Conservation (phyloP, 164 flowering plant genomes). For the Magnolia changhungtana region DNA sequence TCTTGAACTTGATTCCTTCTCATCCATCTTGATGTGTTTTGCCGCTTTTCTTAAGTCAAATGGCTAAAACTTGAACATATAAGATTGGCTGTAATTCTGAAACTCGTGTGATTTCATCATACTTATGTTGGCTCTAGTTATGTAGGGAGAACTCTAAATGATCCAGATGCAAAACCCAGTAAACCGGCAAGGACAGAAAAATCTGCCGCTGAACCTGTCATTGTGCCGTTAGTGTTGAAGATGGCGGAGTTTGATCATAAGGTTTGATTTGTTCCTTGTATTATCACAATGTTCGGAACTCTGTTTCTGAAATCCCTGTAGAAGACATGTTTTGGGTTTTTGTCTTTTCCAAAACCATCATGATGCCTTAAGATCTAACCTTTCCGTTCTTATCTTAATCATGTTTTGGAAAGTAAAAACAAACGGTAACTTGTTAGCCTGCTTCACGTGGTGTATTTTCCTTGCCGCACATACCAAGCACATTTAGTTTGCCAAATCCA, state of each 20-base stretch:
- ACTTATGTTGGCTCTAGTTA: too few relatives aligned
- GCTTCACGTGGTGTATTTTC: too few relatives aligned
- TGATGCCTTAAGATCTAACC: too few relatives aligned
- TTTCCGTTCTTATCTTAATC: too few relatives aligned
- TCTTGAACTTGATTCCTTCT: conserved; percentile 6
- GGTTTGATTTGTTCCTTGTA: conserved; percentile 34
- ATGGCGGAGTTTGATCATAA: conserved; percentile 99
- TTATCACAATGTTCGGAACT: not conserved
- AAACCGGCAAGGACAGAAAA: conserved; percentile 38
- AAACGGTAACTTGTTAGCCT: too few relatives aligned
- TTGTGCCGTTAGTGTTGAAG: conserved; percentile 82
- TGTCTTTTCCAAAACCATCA: too few relatives aligned
- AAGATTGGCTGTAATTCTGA: not conserved
- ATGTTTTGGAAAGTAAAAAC: too few relatives aligned
- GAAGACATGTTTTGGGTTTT: too few relatives aligned
- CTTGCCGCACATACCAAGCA: too few relatives aligned
- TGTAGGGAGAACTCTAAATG: conserved; percentile 45
- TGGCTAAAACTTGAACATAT: not conserved
- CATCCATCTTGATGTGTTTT: conserved; percentile 5
- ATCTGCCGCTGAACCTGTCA: conserved; percentile 70
- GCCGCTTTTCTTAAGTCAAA: not conserved
- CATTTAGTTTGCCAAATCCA: too few relatives aligned
- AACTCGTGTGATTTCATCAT: not conserved
- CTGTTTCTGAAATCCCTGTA: too few relatives aligned
- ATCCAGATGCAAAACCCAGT: conserved; percentile 27